Evolutionary conservation across 2,329 filamentous ascomycete genomes (phyloP).

Genomic region (Mycocentrospora acerina): DNA sequence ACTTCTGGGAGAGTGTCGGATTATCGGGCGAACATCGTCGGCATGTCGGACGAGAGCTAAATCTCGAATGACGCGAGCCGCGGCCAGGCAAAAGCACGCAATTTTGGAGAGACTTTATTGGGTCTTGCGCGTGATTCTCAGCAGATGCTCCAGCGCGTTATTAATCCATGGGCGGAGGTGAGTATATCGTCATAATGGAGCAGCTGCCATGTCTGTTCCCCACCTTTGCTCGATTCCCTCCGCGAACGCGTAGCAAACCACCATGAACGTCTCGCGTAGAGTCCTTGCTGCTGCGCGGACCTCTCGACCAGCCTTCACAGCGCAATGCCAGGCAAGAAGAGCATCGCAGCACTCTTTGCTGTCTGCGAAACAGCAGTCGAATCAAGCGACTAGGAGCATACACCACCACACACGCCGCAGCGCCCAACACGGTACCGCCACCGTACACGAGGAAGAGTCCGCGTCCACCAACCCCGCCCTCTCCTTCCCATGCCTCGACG

Average conservation of each 20-base stretch:
- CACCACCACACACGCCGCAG: slow-evolving; percentile 32
- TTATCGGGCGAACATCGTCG: not conserved
- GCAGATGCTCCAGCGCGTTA: not conserved
- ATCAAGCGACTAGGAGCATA: slow-evolving; percentile 24
- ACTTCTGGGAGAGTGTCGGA: too few relatives aligned
- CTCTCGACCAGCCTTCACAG: slow-evolving; percentile 13
- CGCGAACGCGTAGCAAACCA: not conserved
- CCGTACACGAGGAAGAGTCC: slow-evolving; percentile 22
- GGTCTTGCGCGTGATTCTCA: not conserved
- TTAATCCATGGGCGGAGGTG: not conserved
- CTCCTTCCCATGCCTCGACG: slow-evolving; percentile 46
- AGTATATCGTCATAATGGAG: slow-evolving; percentile 18
- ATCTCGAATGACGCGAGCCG: not conserved
- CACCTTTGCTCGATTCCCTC: not conserved
- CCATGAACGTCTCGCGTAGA: slow-evolving; percentile 36
- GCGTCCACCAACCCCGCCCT: slow-evolving; percentile 44
- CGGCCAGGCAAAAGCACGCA: slow-evolving; percentile 6
- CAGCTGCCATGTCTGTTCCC: slow-evolving; percentile 1
- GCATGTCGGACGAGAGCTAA: not conserved
- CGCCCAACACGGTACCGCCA: slow-evolving; percentile 24
- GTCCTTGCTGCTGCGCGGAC: slow-evolving; percentile 25
- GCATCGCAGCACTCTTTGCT: slow-evolving; percentile 9
- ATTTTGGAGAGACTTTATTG: slow-evolving; percentile 10
- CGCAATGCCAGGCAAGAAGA: slow-evolving; percentile 8
- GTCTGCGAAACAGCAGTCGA: slow-evolving; percentile 19